Conservation (phyloP, 371 early-diverging fungal genomes). For the Mortierella sp. region DNA sequence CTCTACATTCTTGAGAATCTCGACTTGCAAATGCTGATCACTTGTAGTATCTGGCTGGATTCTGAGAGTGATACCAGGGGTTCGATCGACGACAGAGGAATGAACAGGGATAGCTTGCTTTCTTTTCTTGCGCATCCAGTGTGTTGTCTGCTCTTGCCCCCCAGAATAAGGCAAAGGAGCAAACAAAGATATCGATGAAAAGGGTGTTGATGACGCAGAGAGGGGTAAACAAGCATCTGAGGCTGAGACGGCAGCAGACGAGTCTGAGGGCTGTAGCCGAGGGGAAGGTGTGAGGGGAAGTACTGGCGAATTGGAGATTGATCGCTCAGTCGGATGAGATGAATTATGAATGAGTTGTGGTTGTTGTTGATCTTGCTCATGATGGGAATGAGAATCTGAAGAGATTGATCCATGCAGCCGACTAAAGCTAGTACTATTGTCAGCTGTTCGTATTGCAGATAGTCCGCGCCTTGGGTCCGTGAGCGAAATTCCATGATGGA, state of each 20-base stretch:
- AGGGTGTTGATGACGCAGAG: neutral
- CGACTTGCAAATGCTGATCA: conserved; percentile 42
- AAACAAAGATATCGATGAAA: neutral
- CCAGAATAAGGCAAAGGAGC: neutral
- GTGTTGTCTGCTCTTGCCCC: conserved; percentile 6
- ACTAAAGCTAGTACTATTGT: neutral
- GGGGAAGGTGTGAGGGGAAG: neutral
- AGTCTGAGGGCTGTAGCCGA: neutral
- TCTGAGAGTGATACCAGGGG: conserved; percentile 52
- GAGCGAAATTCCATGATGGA: conserved; percentile 12
- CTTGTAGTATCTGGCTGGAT: conserved; percentile 34
- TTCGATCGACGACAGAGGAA: conserved; percentile 39
- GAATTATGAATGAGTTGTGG: neutral
- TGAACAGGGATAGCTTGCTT: conserved; percentile 51
- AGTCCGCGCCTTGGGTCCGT: conserved; percentile 11
- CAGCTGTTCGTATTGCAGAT: neutral
- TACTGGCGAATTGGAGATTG: neutral
- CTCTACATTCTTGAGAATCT: conserved; percentile 43
- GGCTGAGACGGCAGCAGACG: neutral
- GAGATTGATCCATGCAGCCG: neutral
- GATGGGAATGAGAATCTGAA: neutral
- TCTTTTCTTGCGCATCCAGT: conserved; percentile 38
- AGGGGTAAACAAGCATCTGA: neutral
- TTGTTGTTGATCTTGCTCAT: neutral
- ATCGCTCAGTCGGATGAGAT: neutral